Conservation (phyloP, 2,329 filamentous ascomycete genomes). For the Trichocomaceae sp. region DNA sequence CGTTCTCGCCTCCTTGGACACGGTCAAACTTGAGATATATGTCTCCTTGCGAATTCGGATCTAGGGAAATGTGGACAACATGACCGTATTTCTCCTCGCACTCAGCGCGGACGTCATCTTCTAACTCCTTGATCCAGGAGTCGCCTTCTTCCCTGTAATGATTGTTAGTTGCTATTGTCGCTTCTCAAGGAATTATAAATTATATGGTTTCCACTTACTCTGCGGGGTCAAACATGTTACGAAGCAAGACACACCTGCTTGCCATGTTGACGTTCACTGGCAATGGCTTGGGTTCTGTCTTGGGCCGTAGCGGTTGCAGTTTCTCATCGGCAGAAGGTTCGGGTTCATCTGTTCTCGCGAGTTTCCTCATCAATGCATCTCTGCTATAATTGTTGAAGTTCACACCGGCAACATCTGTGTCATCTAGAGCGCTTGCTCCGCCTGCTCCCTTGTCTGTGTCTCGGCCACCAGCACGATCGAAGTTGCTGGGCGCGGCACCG, state of each 20-base stretch:
- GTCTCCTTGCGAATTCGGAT: constrained; percentile 88
- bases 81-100: constrained; percentile 94
- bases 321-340: constrained; percentile 56
- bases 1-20: constrained; percentile 90
- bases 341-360: constrained; percentile 88
- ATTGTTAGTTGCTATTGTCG: background rate
- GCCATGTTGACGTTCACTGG: constrained; percentile 86
- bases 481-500: constrained; percentile 63
- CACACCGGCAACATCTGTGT: constrained; percentile 94
- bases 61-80: constrained; percentile 93
- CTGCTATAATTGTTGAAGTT: constrained; percentile 99
- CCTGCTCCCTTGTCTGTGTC: constrained; percentile 82
- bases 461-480: constrained; percentile 82
- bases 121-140: constrained; percentile 83
- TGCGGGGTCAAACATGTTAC: constrained; percentile 89
- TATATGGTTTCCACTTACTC: constrained; percentile 58
- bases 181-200: background rate
- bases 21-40: constrained; percentile 98
- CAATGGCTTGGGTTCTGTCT: constrained; percentile 69
- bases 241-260: constrained; percentile 85
- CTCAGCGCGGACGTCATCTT: constrained; percentile 87
- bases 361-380: constrained; percentile 96
- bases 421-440: constrained; percentile 89
- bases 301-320: constrained; percentile 67
- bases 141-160: constrained; percentile 69